Evolutionary conservation across 2,329 filamentous ascomycete genomes (phyloP).

Genomic region (Pseudocercospora fuligena): DNA sequence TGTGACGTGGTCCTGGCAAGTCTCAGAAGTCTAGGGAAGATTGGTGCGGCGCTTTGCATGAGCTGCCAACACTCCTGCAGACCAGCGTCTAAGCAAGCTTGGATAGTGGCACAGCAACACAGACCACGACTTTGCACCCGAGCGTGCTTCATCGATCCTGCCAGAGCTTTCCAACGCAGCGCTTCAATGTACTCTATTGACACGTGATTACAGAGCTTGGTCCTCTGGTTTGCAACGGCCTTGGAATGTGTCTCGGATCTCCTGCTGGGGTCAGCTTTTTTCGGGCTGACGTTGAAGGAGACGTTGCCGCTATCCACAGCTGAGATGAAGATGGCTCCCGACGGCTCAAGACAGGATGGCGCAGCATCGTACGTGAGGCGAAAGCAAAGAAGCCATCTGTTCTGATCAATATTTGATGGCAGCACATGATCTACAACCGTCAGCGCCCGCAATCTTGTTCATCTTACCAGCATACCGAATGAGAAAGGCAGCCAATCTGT

Average conservation of each 20-base stretch:
- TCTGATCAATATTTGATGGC: slow-evolving; percentile 19
- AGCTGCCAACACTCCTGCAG: slow-evolving; percentile 23
- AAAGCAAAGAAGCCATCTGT: slow-evolving; percentile 13
- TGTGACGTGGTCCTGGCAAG: slow-evolving; percentile 28
- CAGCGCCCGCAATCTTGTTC: slow-evolving; percentile 5
- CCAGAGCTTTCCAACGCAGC: background rate
- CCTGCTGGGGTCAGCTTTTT: slow-evolving; percentile 2
- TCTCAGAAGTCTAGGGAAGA: slow-evolving; percentile 12
- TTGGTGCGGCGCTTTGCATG: slow-evolving; percentile 18
- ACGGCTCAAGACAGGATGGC: slow-evolving; percentile 13
- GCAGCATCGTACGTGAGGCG: slow-evolving; percentile 9
- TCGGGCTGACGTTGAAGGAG: slow-evolving; percentile 4
- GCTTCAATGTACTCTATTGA: background rate
- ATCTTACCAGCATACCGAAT: slow-evolving; percentile 9
- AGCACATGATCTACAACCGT: slow-evolving; percentile 23
- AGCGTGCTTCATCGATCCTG: slow-evolving; percentile 18
- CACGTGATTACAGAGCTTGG: slow-evolving; percentile 11
- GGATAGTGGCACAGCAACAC: slow-evolving; percentile 28
- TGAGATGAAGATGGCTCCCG: slow-evolving; percentile 18
- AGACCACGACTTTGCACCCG: slow-evolving; percentile 16
- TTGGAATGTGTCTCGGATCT: slow-evolving; percentile 16
- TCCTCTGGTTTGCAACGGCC: slow-evolving; percentile 9
- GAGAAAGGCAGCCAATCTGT: slow-evolving; percentile 19
- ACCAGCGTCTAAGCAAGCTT: slow-evolving; percentile 14
- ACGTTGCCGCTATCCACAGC: slow-evolving; percentile 13